Conservation (phyloP, 2,329 filamentous ascomycete species). For the Nigrospora oryzae region DNA sequence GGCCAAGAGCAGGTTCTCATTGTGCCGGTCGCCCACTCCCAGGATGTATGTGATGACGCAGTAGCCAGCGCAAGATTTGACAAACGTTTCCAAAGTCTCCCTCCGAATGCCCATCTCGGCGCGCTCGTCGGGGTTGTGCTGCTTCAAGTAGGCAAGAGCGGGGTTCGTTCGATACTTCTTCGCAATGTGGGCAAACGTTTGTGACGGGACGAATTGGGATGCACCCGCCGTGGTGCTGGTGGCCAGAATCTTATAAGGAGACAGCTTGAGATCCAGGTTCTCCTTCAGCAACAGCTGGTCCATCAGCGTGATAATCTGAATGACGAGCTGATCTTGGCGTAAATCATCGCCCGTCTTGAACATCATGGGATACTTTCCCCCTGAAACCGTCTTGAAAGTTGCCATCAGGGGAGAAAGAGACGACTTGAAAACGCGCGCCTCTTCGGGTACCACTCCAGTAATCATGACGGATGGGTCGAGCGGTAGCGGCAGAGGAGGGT, state of each 20-base stretch:
- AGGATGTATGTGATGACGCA: slow-evolving; percentile 98
- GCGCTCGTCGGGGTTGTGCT: slow-evolving; percentile 79
- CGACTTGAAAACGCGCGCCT: slow-evolving; percentile 91
- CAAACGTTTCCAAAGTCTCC: slow-evolving; percentile 89
- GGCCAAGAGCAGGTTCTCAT: slow-evolving; percentile 87
- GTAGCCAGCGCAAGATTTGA: slow-evolving; percentile 93
- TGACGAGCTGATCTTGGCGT: slow-evolving; percentile 92
- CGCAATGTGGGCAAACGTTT: slow-evolving; percentile 73
- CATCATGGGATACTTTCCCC: slow-evolving; percentile 78
- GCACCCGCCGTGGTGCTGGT: slow-evolving; percentile 85
- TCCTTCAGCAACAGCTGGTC: slow-evolving; percentile 92
- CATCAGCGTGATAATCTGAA: slow-evolving; percentile 96
- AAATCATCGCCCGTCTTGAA: slow-evolving; percentile 98
- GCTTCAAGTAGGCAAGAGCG: slow-evolving; percentile 75
- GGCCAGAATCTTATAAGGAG: slow-evolving; percentile 92
- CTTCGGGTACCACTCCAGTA: slow-evolving; percentile 71
- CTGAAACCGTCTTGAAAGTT: slow-evolving; percentile 74
- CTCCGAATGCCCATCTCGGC: slow-evolving; percentile 81
- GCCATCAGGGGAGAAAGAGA: slow-evolving; percentile 86
- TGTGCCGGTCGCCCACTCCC: slow-evolving; percentile 88
- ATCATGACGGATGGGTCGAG: slow-evolving; percentile 78
- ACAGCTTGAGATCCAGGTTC: slow-evolving; percentile 89
- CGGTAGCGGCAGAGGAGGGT: slow-evolving; percentile 79
- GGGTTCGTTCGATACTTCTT: slow-evolving; percentile 69
- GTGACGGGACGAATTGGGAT: slow-evolving; percentile 87